Evolutionary conservation across 345 rosid genomes (phyloP), one percentile per base, ranked within the genome.

Genomic region (Hibiscus trionum): DNA sequence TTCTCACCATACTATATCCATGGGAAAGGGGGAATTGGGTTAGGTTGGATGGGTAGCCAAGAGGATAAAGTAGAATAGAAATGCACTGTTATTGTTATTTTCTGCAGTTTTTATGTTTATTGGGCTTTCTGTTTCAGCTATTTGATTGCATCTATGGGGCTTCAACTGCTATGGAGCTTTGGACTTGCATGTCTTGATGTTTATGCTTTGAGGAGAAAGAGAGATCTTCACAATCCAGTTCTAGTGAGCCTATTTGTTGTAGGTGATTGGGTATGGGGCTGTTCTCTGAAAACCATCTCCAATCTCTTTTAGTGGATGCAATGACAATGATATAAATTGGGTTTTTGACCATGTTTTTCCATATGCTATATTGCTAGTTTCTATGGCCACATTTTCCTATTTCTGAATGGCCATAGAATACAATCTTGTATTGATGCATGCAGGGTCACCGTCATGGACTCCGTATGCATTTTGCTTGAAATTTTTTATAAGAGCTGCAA

Each of bases 111-210:
- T 72, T 49, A 76, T 71, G 52, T 61, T 66, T 67, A 52, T 61
- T 66, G 5, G 75, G 49, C 53, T 65, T 55, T 71, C 67, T 80
- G 66, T 73, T 80, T 73, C 91, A 93, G 97, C 84, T 93, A 88
- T 81, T 88, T 91, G 80, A 86, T 90, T 81, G 97, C 97, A 49
- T 87, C 98, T 17, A 91, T 93, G 98, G 96, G 93, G 67, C 94
- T 93, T 83, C 97, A 93, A 76, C 77, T 86, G 69, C 62, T 87
- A 55, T 93, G 98, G 97, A 93, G 98, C 83, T 87, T 93, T 82
- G 96, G 97, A 73, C 90, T 93, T 46, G 94, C 97, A 6, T 93
- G 97, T 80, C 97, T 90, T 72, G 96, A 93, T 79, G 64, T 76
- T 72, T 91, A 86, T 82, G 97, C 97, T 75, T 64, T 93, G 73